phyloP scores from a whole-genome alignment of 352 stramenopile genomes.

The Globisporangium irregulare region DNA sequence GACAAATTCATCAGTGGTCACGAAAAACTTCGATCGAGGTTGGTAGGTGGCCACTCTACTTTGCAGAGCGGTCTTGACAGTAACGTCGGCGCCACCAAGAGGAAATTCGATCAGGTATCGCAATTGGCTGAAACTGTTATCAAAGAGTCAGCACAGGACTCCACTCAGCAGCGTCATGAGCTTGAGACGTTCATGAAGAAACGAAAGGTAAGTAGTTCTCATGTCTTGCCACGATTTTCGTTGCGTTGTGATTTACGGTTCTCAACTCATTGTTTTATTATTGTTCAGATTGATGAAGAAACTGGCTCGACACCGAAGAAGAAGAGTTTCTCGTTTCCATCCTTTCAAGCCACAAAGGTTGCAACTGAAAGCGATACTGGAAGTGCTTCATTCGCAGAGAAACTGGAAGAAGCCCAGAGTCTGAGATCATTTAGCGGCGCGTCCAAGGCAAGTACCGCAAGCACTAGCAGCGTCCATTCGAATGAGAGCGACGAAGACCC shows the following conservation, averaged over 20 bases:
- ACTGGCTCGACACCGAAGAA: slow-evolving; percentile 47
- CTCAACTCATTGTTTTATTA: background rate
- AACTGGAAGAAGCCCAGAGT: background rate
- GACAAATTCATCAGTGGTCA: slow-evolving; percentile 28
- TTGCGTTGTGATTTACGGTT: background rate
- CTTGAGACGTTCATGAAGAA: slow-evolving; percentile 52
- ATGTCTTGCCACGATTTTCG: background rate
- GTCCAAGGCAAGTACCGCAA: slow-evolving; percentile 19
- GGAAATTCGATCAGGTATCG: slow-evolving; percentile 25
- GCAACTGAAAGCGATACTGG: background rate
- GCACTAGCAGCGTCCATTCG: slow-evolving; percentile 18
- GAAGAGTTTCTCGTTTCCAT: slow-evolving; percentile 34
- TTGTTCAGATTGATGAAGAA: slow-evolving; percentile 28
- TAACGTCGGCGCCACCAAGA: slow-evolving; percentile 31
- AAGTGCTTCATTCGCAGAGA: slow-evolving; percentile 1
- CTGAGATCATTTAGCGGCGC: slow-evolving; percentile 2
- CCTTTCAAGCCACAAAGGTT: slow-evolving; percentile 41
- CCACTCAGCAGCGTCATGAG: slow-evolving; percentile 30
- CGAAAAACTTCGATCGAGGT: slow-evolving; percentile 23
- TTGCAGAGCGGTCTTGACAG: slow-evolving; percentile 29
- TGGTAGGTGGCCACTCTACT: slow-evolving; percentile 24
- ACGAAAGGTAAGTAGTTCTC: slow-evolving; percentile 30
- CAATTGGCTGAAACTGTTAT: slow-evolving; percentile 26
- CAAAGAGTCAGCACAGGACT: slow-evolving; percentile 25
- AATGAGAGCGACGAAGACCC: slow-evolving; percentile 17